Evolutionary conservation across 176 grass and related monocot species (phyloP), one percentile per base, ranked within the genome.

Genomic region (Triticum timopheevii): DNA sequence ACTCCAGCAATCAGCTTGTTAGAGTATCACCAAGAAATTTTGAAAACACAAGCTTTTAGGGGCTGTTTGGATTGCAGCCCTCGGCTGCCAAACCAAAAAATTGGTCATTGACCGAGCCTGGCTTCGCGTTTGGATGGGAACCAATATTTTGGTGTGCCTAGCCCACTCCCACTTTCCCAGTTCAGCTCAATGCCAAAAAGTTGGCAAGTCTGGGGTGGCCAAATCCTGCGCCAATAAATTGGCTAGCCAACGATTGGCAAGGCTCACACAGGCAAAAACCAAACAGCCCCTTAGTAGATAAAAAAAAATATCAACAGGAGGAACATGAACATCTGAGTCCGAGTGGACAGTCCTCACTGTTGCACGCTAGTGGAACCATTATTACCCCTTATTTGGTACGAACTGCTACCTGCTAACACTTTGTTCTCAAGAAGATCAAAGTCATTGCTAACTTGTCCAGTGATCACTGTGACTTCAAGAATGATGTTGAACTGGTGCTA

Each of bases 401-500:
- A 17, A 58, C 13, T 78, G 73, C 9, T 52, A 31, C 44, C n/a
- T 56, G 44, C 13, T 56, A 78, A 30, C 27, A 58, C 13, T 8
- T 58, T 23, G 30, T 56, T 77, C 36, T 78, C 20, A 78, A 66
- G 19, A 47, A 77, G 8, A 85, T 68, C 44, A 39, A 56, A 11
- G 23, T 4, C 71, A 66, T 33, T 15, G 1, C 54, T 54, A 64
- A 65, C 39, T 67, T 64, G 11, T 10, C 22, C 28, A 50, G 42
- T 64, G 62, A 39, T 76, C 23, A 10, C n/a, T 31, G 6, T 36
- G n/a, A 52, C 30, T 69, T 45, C 63, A 79, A 58, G 1, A 78
- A 69, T 69, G 16, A 69, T 54, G 62, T 22, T 38, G 47, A 86
- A 70, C 13, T 90, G 50, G 64, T 70, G 83, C 10, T 69, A 84